Conservation (phyloP, 2,329 filamentous ascomycete species). For the Fusarium sp. region DNA sequence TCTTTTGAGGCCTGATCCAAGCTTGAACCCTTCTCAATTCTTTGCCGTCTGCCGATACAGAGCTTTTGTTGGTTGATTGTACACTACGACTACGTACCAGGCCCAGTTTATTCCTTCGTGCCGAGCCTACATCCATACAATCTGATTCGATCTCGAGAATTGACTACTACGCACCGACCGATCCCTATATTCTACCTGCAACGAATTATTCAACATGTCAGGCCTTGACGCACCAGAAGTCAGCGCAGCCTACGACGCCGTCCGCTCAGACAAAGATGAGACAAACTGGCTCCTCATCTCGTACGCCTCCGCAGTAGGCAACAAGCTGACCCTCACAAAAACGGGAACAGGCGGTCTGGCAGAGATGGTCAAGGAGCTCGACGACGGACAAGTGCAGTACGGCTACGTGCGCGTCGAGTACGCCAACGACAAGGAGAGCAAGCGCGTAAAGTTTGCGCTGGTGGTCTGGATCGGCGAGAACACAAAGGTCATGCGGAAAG, state of each 20-base stretch:
- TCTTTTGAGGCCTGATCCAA: constrained; percentile 23
- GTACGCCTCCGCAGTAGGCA: constrained; percentile 66
- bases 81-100: constrained; percentile 9
- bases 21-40: constrained; percentile 21
- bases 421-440: constrained; percentile 78
- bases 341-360: constrained; percentile 71
- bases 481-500: constrained; percentile 77
- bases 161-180: constrained; percentile 12
- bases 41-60: neutral
- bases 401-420: constrained; percentile 76
- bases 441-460: constrained; percentile 75
- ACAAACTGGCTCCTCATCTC: constrained; percentile 77
- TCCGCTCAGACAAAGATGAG: constrained; percentile 74
- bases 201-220: constrained; percentile 56
- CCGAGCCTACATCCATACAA: neutral
- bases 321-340: constrained; percentile 66
- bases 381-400: constrained; percentile 73
- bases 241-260: constrained; percentile 73
- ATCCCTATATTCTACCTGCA: neutral
- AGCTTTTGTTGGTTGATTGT: constrained; percentile 11
- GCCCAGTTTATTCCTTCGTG: constrained; percentile 34
- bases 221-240: constrained; percentile 70
- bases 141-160: constrained; percentile 26
- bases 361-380: constrained; percentile 68
- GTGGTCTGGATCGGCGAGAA: constrained; percentile 76